These are phyloP conservation scores for Quercus ilex DNA, from an alignment of 306 rosid species.

Conservation along the genomic window DNA sequence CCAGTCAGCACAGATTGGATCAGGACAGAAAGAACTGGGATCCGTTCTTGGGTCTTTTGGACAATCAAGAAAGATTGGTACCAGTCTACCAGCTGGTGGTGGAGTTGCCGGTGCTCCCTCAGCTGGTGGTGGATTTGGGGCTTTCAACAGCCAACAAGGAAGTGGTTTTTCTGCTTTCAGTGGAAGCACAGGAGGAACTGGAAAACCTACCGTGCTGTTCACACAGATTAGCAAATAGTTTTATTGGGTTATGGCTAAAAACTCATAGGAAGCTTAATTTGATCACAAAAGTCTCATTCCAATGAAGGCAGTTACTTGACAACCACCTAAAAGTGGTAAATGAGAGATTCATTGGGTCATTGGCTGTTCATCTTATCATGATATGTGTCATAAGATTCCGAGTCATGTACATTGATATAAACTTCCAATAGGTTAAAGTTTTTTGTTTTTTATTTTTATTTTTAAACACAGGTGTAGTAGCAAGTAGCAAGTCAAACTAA, in stretches of 20 bases:
- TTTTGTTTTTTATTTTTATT: too few species aligned
- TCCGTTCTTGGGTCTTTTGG: constrained; percentile 90
- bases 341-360: not conserved
- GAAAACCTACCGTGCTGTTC: constrained; percentile 72
- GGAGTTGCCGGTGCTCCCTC: constrained; percentile 39
- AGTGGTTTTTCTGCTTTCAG: constrained; percentile 58
- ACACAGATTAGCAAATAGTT: constrained; percentile 83
- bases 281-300: not conserved
- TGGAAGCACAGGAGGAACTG: constrained; percentile 39
- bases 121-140: constrained; percentile 69
- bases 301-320: not conserved
- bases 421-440: not conserved
- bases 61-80: constrained; percentile 86
- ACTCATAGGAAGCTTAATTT: not conserved
- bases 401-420: not conserved
- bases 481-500: too few species aligned
- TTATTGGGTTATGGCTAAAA: not conserved
- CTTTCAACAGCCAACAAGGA: constrained; percentile 58
- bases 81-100: constrained; percentile 45
- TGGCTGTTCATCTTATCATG: not conserved
- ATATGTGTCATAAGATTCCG: not conserved
- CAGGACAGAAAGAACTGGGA: constrained; percentile 88
- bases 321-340: not conserved
- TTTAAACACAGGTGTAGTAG: too few species aligned
- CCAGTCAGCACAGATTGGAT: constrained; percentile 70